These are phyloP conservation scores for Trypanosoma theileri DNA, from an alignment of 208 protist species.

Conservation along the genomic window DNA sequence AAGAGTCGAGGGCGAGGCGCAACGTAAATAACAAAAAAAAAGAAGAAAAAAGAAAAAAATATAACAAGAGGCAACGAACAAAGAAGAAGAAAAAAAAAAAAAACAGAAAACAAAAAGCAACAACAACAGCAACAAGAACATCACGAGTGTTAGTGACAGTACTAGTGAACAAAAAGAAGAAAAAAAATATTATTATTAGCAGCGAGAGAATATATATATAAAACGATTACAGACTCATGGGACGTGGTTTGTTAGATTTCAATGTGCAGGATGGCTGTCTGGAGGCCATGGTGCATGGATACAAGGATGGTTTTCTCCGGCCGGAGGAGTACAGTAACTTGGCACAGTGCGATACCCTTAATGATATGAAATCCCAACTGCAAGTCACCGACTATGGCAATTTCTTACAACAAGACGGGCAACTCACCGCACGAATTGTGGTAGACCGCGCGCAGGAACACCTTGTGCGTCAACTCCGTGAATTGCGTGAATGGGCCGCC, in stretches of 20 bases:
- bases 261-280: conserved; percentile 88
- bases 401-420: conserved; percentile 96
- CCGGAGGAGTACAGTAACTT: conserved; percentile 97
- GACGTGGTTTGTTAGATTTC: conserved; percentile 70
- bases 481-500: conserved; percentile 93
- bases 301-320: conserved; percentile 91
- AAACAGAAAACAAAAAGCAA: too few relatives aligned
- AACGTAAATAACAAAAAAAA: too few relatives aligned
- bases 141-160: too few relatives aligned
- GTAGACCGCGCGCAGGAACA: conserved; percentile 92
- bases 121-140: too few relatives aligned
- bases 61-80: too few relatives aligned
- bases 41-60: too few relatives aligned
- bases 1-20: too few relatives aligned
- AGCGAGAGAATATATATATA: conserved; percentile 14
- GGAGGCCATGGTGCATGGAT: conserved; percentile 91
- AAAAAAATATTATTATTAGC: too few relatives aligned
- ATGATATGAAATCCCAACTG: conserved; percentile 98
- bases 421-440: conserved; percentile 90
- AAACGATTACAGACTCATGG: conserved; percentile 28
- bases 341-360: conserved; percentile 97
- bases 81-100: too few relatives aligned
- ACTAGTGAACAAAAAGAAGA: too few relatives aligned
- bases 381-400: conserved; percentile 97
- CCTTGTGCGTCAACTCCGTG: conserved; percentile 96